Percentiles rank a stretch among this genome's conserved stretches.
phyloP scores from a whole-genome alignment of 129 eudicot species.

The Chrysanthemum seticuspe region DNA sequence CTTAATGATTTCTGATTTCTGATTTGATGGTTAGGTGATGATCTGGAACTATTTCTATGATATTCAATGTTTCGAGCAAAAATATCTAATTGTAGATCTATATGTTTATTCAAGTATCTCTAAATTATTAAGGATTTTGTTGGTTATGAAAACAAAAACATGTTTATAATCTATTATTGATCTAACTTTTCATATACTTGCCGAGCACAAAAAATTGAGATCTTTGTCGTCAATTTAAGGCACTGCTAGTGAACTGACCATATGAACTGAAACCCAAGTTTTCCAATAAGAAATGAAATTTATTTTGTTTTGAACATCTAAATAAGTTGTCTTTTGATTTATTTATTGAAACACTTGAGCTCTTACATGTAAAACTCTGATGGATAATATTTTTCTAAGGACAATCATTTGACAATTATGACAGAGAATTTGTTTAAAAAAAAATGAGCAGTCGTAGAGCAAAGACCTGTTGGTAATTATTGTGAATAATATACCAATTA shows the following conservation, averaged over 20 bases:
- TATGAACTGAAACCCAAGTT: neutral
- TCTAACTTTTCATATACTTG: neutral
- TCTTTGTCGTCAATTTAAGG: neutral
- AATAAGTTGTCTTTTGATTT: neutral
- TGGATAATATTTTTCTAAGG: neutral
- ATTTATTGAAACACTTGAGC: neutral
- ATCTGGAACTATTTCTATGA: conserved; percentile 28
- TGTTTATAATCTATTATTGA: neutral
- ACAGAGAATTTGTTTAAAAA: too few species aligned
- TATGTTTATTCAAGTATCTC: too few species aligned
- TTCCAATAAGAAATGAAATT: too few species aligned
- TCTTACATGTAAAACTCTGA: neutral
- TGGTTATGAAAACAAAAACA: neutral
- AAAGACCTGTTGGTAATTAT: too few species aligned
- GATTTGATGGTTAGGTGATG: conserved; percentile 36
- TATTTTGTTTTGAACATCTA: neutral
- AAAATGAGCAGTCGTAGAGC: too few species aligned
- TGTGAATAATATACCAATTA: too few species aligned
- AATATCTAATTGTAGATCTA: conserved; percentile 17
- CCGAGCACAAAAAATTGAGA: neutral
- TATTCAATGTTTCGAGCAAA: conserved; percentile 12
- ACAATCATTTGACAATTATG: neutral
- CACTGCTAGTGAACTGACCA: too few species aligned
- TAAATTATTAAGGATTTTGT: too few species aligned
- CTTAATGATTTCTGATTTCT: conserved; percentile 12